Base-by-base conservation (phyloP, 352 stramenopile genomes). In the Globisporangium takayamanum region DNA sequence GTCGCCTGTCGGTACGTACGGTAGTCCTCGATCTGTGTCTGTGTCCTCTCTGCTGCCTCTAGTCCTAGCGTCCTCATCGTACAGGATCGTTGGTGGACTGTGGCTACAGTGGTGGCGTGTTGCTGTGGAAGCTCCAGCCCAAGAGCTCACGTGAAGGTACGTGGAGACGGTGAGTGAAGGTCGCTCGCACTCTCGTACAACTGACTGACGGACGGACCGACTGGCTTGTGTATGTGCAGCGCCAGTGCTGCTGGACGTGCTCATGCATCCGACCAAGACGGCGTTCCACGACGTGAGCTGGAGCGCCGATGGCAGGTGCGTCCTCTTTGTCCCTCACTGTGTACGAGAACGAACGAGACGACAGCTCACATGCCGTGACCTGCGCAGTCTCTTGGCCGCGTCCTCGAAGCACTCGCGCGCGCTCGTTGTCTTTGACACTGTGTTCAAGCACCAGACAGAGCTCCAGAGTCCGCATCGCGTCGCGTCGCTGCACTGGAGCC, bases 291-390 rank as follows among this genome's bases (percentile, higher is more conserved):
- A 89, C 60, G 62, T 84, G 54, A 76, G 62, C 66, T 92, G 83
- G 83, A 91, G 79, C 51, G 77, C 70, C 7, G 83, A 92, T 36
- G 83, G 83, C 49, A 84, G 70, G 72, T 79, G 28, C 18, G 52
- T 25, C 7, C 25, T 7, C 6, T 3, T 3, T 5, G 15, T 4
- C 22, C 22, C 6, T 46, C 6, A 1, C 6, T 8, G 14, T 8
- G 41, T n/a, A 2, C 39, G 26, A 41, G 26, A 33, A 50, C 2
- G 46, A 16, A 33, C 41, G 20, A 26, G 25, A 12, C 47, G 15
- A 5, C 5, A 48, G 26, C 48, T 47, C 10, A 3, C 25, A 6
- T 49, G 49, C 5, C 15, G 16, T 37, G 8, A 5, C 10, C 25
- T 47, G 14, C 20, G 18, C 15, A 88, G 73, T 47, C 66, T 89